These are phyloP conservation scores for Alternaria ventricosa DNA, from an alignment of 2,329 filamentous ascomycete genomes.

Conservation along the genomic window DNA sequence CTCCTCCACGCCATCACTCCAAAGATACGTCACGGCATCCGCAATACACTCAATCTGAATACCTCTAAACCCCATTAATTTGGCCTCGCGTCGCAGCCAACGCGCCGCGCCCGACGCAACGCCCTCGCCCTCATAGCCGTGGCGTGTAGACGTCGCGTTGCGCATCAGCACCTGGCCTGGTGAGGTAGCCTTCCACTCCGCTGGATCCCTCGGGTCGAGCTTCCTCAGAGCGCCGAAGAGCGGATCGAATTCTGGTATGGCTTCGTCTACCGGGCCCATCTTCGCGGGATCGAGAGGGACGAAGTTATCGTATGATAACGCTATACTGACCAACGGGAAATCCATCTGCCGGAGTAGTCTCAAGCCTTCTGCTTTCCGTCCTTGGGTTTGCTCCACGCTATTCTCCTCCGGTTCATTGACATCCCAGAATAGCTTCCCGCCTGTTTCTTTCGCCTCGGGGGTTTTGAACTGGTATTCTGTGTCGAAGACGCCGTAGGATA, in stretches of 20 bases:
- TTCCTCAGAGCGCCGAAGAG: conserved; percentile 30
- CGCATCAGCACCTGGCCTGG: conserved; percentile 43
- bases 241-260: conserved; percentile 32
- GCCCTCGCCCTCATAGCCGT: conserved; percentile 43
- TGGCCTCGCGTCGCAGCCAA: conserved; percentile 49
- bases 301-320: conserved; percentile 44
- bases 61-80: conserved; percentile 37
- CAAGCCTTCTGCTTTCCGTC: conserved; percentile 26
- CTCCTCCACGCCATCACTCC: conserved; percentile 31
- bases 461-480: conserved; percentile 47
- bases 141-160: conserved; percentile 47
- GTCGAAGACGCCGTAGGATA: conserved; percentile 51
- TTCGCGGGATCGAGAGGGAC: conserved; percentile 32
- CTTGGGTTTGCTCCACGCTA: conserved; percentile 22
- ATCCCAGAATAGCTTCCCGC: conserved; percentile 39
- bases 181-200: conserved; percentile 36
- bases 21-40: conserved; percentile 40
- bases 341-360: conserved; percentile 47
- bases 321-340: conserved; percentile 49
- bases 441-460: conserved; percentile 32
- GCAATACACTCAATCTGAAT: conserved; percentile 47
- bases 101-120: conserved; percentile 46
- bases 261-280: conserved; percentile 28
- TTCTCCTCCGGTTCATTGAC: conserved; percentile 8
- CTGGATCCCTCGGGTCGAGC: conserved; percentile 30